A percentile compares a stretch with the other conserved stretches of the same genome.
phyloP scores from a whole-genome alignment of 495 filamentous ascomycete genomes.

The Aspergillus wentii region DNA sequence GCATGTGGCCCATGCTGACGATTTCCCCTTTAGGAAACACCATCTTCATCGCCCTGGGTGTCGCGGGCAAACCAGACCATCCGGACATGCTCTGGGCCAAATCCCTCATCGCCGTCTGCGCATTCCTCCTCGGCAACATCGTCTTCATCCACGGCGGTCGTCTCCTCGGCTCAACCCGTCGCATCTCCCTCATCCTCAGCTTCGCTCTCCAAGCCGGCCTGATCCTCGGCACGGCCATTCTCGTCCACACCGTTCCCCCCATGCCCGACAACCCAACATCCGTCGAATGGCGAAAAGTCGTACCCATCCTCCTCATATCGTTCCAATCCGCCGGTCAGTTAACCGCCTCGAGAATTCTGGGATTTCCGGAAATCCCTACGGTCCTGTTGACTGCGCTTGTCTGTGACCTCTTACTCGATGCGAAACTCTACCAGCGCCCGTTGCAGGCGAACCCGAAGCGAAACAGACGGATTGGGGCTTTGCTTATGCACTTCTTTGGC shows the following conservation, averaged over 20 bases:
- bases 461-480: conserved; percentile 4
- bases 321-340: conserved; percentile 62
- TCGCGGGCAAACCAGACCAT: conserved; percentile 5
- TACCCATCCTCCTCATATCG: conserved; percentile 44
- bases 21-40: conserved; percentile 15
- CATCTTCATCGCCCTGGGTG: conserved; percentile 7
- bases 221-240: conserved; percentile 41
- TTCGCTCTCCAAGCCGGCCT: conserved; percentile 44
- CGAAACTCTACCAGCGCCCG: conserved; percentile 2
- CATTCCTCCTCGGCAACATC: conserved; percentile 8
- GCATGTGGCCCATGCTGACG: too few species aligned
- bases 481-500: conserved; percentile 1
- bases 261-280: background rate
- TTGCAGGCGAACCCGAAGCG: background rate
- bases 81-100: conserved; percentile 5
- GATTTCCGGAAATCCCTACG: conserved; percentile 55
- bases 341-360: conserved; percentile 46
- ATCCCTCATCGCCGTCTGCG: conserved; percentile 5
- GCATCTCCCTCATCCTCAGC: conserved; percentile 37
- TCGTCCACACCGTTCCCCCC: conserved; percentile 20
- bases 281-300: conserved; percentile 2
- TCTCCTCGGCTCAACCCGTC: conserved; percentile 13
- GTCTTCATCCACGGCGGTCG: conserved; percentile 4
- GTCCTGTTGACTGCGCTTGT: conserved; percentile 58
- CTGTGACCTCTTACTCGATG: conserved; percentile 37